Evolutionary conservation across 2,329 filamentous ascomycete genomes (phyloP), one percentile per base, ranked within the genome.

Genomic region (Nigrograna mackinnonii): DNA sequence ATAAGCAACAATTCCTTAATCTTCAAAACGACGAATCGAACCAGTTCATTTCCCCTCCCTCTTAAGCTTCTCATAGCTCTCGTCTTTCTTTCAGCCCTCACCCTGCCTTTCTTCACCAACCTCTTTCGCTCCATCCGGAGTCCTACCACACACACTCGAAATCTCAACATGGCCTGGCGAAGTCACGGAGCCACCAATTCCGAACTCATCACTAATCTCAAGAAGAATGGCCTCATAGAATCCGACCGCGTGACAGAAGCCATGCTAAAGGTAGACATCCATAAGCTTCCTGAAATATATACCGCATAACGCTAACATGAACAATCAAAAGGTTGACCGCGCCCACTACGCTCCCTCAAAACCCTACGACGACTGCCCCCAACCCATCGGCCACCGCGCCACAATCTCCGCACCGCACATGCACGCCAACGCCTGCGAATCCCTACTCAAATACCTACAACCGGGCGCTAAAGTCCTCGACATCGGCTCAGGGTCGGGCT

Each of bases 131-230:
- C 50, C 42, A 30, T 46, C 22, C 48, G 58, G 46, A 39, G 44
- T 35, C 24, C 33, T 28, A 16, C 36, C 12, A 14, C 21, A 19
- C 17, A 42, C 13, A 40, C 28, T 4, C 42, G 47, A 50, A 18
- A 37, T 11, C 41, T 53, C 53, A 78, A 49, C 46, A 97, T 99
- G 94, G 91, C 92, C 46, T 99, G 94, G 94, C 82, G 83, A 54
- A 90, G 87, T 68, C 87, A 86, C 5, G 92, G 90, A 46, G 71
- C 72, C 4, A 82, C 83, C 20, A 96, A 97, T 67, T 70, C 72
- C 30, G 84, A 84, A 43, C 78, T 99, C 36, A 77, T 97, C 48
- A 79, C 85, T 54, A 96, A 96, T 65, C 78, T 99, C 43, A 84
- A 76, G 65, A 76, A 71, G 30, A 82, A 87, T 56, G 79, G 79